Base-by-base conservation (phyloP, 1,284 basidiomycete species). In the Cerrena zonata region DNA sequence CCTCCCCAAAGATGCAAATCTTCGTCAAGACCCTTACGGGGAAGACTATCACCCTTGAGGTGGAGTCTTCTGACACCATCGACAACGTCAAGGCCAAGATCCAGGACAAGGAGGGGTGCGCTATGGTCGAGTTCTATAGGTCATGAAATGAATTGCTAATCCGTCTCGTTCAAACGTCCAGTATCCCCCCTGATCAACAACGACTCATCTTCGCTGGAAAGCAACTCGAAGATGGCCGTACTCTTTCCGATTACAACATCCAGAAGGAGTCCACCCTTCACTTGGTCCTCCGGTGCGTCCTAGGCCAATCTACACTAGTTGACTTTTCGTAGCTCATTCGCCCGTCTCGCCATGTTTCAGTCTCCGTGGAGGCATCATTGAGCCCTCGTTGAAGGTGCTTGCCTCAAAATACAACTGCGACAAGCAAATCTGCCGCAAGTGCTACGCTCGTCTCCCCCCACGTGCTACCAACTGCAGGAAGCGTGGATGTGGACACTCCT, bases 381-480 rank as follows among this genome's bases (percentile, higher is more conserved):
- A 99, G 79, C 95, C 95, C 59, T 97, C 95, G 62, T 78, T 99
- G 68, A 97, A 97, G 77, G 92, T 94, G 50, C 84, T 98, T 58
- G 95, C 95, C 55, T 80, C 85, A 69, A 96, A 95, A 75, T 94
- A 94, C 82, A 97, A 97, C 75, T 94, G 91, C 71, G 91, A 94
- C 74, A 94, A 94, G 80, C 89, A 94, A 70, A 96, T 98, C 67
- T 99, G 95, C 85, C 94, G 95, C 74, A 98, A 98, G 76, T 98
- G 96, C 81, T 99, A 99, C 75, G 95, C 95, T 50, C 95, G 96
- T 68, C 94, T 98, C 62, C 94, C 95, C 62, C 94, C 94, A 52
- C 93, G 95, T 75, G 95, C 95, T 43, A 97, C 94, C 78, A 98
- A 98, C 85, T 99, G 95, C 86, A 83, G 94, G 69, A 95, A 96